Base-by-base conservation (phyloP, 257 asterid species). In the Solanum chilense region DNA sequence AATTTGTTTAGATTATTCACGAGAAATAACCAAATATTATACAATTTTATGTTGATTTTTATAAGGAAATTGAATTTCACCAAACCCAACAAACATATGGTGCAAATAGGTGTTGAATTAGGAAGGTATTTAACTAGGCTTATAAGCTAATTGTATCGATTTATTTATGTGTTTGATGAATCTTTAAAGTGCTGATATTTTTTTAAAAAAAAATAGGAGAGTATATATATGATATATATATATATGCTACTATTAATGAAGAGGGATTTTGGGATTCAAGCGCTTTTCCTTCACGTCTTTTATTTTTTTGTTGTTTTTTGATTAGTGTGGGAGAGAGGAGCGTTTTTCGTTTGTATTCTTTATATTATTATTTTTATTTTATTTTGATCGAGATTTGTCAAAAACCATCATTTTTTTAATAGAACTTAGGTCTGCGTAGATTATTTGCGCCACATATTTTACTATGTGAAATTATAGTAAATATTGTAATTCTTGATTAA, bases 351-450 rank as follows among this genome's bases (percentile, higher is more conserved):
- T 0, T 23, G 5, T 5, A 62, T 25, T 25, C 0, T 12, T 25
- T 5, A 5, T 66, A 5, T n/a, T 5, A n/a, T 62, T n/a, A n/a
- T n/a, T 62, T 64, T 64, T 2, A 0, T n/a, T 64, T 11, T 11
- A 11, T 64, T 5, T 64, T 64, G 33, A n/a, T 12, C 0, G 9
- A 64, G 18, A 6, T 64, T n/a, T 11, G 7, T n/a, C 2, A 2
- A 1, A 0, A 64, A 64, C 3, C 7, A 33, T 1, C 33, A 64
- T 64, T 62, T 64, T n/a, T n/a, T 64, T 1, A n/a, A 33, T 7
- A n/a, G 2, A n/a, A 16, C 9, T 64, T 1, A 12, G 15, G 3
- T 12, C 1, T 64, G 1, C 12, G 4, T n/a, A n/a, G 1, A n/a
- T 64, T 64, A 7, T 64, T 11, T n/a, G 6, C 1, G 12, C 16